A percentile compares a stretch with the other conserved stretches of the same genome.
Evolutionary conservation across 352 stramenopile species (phyloP).

Genomic region (Hyaloperonospora arabidopsidis): DNA sequence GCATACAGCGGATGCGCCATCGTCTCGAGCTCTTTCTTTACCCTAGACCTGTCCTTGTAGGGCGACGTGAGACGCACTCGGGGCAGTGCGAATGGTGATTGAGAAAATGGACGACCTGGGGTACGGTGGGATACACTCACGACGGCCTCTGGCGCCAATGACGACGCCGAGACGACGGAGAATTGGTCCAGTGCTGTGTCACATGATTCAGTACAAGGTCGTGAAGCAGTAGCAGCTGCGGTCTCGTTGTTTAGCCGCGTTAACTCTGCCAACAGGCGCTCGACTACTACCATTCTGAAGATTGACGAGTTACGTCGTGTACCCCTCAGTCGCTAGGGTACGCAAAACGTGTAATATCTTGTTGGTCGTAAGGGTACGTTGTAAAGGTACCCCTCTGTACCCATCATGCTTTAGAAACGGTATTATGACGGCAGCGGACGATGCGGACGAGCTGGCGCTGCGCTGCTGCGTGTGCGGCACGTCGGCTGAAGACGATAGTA

Average conservation of each 20-base stretch:
- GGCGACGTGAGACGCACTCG: slow-evolving; percentile 30
- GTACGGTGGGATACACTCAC: slow-evolving; percentile 32
- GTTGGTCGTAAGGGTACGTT: neutral
- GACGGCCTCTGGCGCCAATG: slow-evolving; percentile 37
- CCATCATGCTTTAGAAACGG: neutral
- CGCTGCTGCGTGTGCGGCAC: slow-evolving; percentile 86
- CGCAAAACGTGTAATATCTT: neutral
- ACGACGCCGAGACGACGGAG: slow-evolving; percentile 34
- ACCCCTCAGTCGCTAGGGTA: neutral
- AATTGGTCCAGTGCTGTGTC: slow-evolving; percentile 37
- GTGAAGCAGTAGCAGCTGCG: neutral
- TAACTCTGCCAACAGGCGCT: slow-evolving; percentile 36
- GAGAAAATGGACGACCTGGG: neutral
- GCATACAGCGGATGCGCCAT: slow-evolving; percentile 30
- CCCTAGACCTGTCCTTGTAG: slow-evolving; percentile 16
- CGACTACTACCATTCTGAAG: slow-evolving; percentile 25
- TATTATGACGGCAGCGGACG: slow-evolving; percentile 33
- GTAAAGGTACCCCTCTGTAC: neutral
- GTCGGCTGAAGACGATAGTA: slow-evolving; percentile 76
- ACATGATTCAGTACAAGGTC: neutral
- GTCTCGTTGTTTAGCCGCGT: slow-evolving; percentile 24
- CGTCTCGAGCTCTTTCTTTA: slow-evolving; percentile 27
- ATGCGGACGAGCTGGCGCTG: slow-evolving; percentile 66
- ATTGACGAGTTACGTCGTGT: neutral
- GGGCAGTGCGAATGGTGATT: slow-evolving; percentile 35